Evolutionary conservation across 1,284 basidiomycete species (phyloP), one percentile per base, ranked within the genome.

Genomic region (Cutaneotrichosporon sp.): DNA sequence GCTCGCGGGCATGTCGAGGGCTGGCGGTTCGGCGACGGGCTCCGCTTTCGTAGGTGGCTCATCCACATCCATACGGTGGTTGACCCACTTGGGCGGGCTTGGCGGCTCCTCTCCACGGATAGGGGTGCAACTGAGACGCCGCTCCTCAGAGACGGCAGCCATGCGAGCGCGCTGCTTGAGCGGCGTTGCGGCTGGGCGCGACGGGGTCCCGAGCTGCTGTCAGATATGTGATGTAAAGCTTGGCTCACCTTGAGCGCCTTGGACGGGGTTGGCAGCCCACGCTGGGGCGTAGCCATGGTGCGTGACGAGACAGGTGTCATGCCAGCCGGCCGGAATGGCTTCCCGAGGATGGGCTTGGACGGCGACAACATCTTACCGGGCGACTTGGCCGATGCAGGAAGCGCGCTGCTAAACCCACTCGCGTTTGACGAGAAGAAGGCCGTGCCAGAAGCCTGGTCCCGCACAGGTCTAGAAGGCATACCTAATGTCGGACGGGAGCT

Each of bases 351-450:
- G 3, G 54, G 31, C 43, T 33, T 45, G n/a, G 54, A 24, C 8
- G 67, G 58, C 7, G 66, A 65, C 33, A 68, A 62, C 10, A 64
- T 25, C 54, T 56, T 45, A 29, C 13, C 20, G 2, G 29, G 54
- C 10, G 54, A 45, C 8, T 62, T 66, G 4, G 60, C 60, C 2
- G 34, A 18, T 6, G 54, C n/a, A 13, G 22, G 13, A 10, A 36
- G 34, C 9, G 33, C 51, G 6, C 6, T 13, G 14, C 34, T 34
- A 11, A n/a, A 29, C 7, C 27, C 49, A n/a, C 43, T 45, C n/a
- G 29, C 49, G n/a, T n/a, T n/a, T n/a, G 57, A 43, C 8, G 57
- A 42, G 20, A 46, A 46, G 57, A 46, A 31, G 9, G 51, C 16
- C 20, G 22, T 24, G 22, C 57, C 50, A 2, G 57, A 46, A 6